These are phyloP conservation scores for Diplocarpon mali DNA, from an alignment of 2,329 filamentous ascomycete species.

Conservation along the genomic window DNA sequence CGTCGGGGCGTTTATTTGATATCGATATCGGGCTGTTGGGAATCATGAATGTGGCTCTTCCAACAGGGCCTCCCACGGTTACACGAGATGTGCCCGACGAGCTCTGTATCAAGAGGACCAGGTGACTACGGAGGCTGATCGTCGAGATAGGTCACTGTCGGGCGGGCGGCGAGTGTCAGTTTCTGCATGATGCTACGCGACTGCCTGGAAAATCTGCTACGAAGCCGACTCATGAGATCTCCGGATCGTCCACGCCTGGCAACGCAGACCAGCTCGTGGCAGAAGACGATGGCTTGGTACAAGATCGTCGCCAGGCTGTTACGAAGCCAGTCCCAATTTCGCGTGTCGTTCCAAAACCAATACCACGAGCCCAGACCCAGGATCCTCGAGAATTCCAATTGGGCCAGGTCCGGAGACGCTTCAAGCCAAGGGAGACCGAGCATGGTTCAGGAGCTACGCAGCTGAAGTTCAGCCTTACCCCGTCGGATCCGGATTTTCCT, in stretches of 20 bases:
- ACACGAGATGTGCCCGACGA: conserved; percentile 19
- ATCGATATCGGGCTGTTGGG: conserved; percentile 11
- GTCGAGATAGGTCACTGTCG: conserved; percentile 35
- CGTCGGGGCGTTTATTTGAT: conserved; percentile 12
- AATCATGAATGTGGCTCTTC: conserved; percentile 11
- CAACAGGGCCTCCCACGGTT: conserved; percentile 12
- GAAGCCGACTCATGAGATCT: conserved; percentile 10
- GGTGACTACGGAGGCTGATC: conserved; percentile 19
- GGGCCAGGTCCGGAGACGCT: conserved; percentile 60
- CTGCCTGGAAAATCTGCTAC: conserved; percentile 9
- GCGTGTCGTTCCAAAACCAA: conserved; percentile 51
- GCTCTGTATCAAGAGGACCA: conserved; percentile 9
- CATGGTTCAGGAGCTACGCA: conserved; percentile 30
- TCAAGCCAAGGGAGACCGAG: conserved; percentile 36
- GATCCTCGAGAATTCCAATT: conserved; percentile 67
- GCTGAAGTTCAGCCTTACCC: conserved; percentile 53
- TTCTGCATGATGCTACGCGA: conserved; percentile 32
- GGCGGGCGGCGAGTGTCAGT: conserved; percentile 39
- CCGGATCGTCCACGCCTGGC: conserved; percentile 5
- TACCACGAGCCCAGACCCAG: conserved; percentile 50
- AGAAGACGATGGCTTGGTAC: conserved; percentile 18
- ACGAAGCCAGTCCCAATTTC: conserved; percentile 27
- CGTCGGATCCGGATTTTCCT: conserved; percentile 76
- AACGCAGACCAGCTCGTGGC: conserved; percentile 6
- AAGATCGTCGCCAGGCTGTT: conserved; percentile 27